Base-by-base conservation (phyloP, 2,329 filamentous ascomycete species). In the Fonsecaea multimorphosa region DNA sequence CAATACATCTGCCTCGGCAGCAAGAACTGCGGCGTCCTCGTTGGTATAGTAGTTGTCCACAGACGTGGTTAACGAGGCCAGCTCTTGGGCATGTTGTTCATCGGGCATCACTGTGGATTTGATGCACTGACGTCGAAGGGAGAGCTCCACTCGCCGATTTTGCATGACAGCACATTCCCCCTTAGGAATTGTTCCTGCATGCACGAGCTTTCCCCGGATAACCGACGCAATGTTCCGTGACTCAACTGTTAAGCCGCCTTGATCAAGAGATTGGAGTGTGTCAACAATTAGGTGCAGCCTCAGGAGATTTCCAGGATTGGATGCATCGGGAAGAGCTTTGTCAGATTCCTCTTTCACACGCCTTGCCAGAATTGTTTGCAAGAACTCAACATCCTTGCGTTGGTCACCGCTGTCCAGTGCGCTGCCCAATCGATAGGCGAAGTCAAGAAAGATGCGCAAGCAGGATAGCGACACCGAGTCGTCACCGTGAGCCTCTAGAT, bases 1-100 rank as follows among this genome's bases (percentile, higher is more conserved):
- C 12, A 66, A 34, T 32, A 58, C 34, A 27, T 69, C 58, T 44
- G 64, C 62, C 7, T 56, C 27, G n/a, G 40, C 40, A 27, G 60
- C 52, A 38, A 68, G 63, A 9, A 40, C 27, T 6, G 34, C 38
- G 22, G 66, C 14, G 27, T 57, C 36, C 8, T 58, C 59, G 22
- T 63, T 61, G 7, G 58, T 60, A 14, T 8, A 31, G n/a, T 51
- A 58, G 16, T 1, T 51, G 8, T 22, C 54, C 8, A 38, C 3
- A n/a, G 51, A 1, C 16, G 32, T 40, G 8, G 32, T 34, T 36
- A 34, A 36, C 11, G 49, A 64, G 29, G 57, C 52, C 27, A 68
- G 63, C 52, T 53, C 29, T 31, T 64, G 49, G 51, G 65, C 44
- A 19, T 16, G 55, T 14, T 46, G 55, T 52, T 27, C 16, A 16